These are phyloP conservation scores for Neospora caninum DNA, from an alignment of 169 alveolate genomes.

Conservation along the genomic window DNA sequence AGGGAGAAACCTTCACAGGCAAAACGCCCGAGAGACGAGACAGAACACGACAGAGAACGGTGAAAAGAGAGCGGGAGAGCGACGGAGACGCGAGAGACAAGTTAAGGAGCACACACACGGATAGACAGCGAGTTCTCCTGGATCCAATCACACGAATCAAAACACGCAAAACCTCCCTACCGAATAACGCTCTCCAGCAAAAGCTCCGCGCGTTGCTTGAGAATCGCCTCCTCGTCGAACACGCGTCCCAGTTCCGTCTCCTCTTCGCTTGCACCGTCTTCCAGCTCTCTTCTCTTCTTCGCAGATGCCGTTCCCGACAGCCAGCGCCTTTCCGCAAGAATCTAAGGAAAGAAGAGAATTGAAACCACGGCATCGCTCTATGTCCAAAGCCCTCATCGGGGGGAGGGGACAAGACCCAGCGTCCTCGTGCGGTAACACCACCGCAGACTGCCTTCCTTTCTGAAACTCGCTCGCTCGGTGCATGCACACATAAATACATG, in stretches of 20 bases:
- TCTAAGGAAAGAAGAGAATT: neutral
- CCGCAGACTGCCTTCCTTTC: too few relatives aligned
- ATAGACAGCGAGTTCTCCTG: too few relatives aligned
- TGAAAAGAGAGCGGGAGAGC: neutral
- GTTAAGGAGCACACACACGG: neutral
- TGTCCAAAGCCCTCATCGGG: too few relatives aligned
- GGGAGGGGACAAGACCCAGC: too few relatives aligned
- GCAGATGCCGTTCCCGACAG: neutral
- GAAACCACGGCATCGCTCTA: too few relatives aligned
- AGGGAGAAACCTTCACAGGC: neutral
- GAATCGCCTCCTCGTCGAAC: neutral
- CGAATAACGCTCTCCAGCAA: neutral
- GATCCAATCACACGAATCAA: too few relatives aligned
- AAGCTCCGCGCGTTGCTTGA: constrained; percentile 9
- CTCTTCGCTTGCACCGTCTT: neutral
- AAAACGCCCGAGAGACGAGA: too few relatives aligned
- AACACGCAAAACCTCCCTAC: neutral
- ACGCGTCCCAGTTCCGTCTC: neutral
- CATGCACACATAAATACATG: too few relatives aligned
- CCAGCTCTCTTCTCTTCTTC: neutral
- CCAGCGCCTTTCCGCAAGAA: neutral
- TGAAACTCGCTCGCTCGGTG: too few relatives aligned
- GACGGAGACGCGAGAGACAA: neutral
- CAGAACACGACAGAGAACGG: neutral
- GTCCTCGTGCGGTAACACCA: too few relatives aligned